Base-by-base conservation (phyloP, 768 basidiomycete species). In the Mrakia frigida region DNA sequence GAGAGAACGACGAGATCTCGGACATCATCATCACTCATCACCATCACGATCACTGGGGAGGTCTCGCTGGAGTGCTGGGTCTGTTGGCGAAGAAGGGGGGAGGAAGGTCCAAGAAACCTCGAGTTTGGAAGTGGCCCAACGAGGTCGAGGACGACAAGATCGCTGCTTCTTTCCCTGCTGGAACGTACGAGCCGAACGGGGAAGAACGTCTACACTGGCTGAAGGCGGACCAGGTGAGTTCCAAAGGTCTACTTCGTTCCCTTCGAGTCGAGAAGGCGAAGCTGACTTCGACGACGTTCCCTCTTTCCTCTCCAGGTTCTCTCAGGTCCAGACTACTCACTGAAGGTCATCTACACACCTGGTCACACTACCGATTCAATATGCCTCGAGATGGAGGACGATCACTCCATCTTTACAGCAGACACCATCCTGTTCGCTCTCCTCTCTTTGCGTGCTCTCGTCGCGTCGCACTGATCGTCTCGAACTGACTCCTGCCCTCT, bases 11-110 rank as follows among this genome's bases (percentile, higher is more conserved):
- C 37, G 80, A 80, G 18, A 84, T 98, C 69, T 92, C 92, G 16
- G 94, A 98, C 81, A 92, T 98, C 83, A 86, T 98, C 80, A 86
- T 98, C 74, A 93, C 94, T 0, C 96, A 98, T 83, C 90, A 90
- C 87, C 96, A 98, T 82, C 84, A 85, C 41, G 96, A 98, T 84
- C 96, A 98, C 79, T 86, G 90, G 78, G 87, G 88, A 10, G 96
- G 94, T 6, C 85, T 97, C 2, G 87, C 87, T 0, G 84, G 87
- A 39, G 90, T 97, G 0, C 86, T 98, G 0, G 78, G 81, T 7
- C 87, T 93, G 59, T 86, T 97, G 2, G 85, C 86, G 16, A 82
- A 85, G 52, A 84, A 90, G n/a, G 92, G 91, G 10, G 73, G 73
- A 6, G 77, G 79, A 37, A 31, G 6, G n/a, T 11, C 28, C n/a